Evolutionary conservation across 345 rosid genomes (phyloP).

Genomic region (Rubroshorea leprosula): DNA sequence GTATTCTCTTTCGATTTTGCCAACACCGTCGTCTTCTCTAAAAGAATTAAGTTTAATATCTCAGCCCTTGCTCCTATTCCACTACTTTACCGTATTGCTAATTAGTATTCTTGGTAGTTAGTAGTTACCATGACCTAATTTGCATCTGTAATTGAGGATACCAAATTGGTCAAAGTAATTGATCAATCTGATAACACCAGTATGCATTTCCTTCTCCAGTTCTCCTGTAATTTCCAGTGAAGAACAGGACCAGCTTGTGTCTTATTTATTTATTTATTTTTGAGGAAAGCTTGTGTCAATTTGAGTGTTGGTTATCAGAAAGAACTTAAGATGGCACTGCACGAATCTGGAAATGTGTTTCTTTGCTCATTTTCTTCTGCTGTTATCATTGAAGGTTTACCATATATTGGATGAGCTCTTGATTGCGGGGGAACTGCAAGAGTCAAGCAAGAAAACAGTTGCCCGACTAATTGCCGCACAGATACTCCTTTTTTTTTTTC

Average conservation of each 20-base stretch:
- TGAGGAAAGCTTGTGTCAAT: neutral
- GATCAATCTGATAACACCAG: no score
- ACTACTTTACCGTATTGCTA: no score
- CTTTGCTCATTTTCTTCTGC: conserved; percentile 13
- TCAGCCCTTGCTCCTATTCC: neutral
- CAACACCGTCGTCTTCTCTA: no score
- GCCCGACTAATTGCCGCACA: conserved; percentile 84
- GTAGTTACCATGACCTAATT: no score
- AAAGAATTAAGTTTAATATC: neutral
- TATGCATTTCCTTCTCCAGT: no score
- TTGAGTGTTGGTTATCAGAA: neutral
- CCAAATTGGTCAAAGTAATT: no score
- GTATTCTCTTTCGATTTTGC: no score
- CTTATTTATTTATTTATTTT: no score
- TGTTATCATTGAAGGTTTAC: conserved; percentile 54
- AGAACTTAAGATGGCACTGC: neutral
- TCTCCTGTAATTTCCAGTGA: no score
- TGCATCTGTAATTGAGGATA: no score
- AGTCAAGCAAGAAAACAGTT: conserved; percentile 88
- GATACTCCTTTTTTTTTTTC: conserved; percentile 29
- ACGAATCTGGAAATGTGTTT: conserved; percentile 1
- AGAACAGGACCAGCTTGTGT: no score
- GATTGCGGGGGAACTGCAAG: conserved; percentile 96
- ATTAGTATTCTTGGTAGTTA: no score
- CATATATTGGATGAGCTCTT: conserved; percentile 85